Evolutionary conservation across 2,329 filamentous ascomycete genomes (phyloP), one percentile per base, ranked within the genome.

Genomic region (Lasiodiplodia sp.): DNA sequence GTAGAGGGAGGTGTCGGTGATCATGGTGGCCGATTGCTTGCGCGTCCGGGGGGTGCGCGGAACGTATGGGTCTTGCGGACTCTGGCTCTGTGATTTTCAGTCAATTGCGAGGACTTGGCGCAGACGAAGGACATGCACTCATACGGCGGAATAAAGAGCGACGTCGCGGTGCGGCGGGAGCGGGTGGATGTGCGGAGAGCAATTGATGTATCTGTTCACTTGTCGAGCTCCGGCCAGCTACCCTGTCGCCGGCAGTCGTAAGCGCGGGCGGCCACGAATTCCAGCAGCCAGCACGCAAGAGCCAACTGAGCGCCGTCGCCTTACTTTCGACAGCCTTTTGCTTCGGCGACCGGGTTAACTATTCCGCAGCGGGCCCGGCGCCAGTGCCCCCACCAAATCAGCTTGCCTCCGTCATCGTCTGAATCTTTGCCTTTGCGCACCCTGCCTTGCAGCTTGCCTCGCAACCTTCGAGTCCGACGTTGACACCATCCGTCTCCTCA

Each of bases 1-100:
- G 86, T 98, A 97, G 75, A 99, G 90, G 73, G 96, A 90, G 80
- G 87, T 85, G 88, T 99, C 96, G 79, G 94, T 91, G 79, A 99
- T 98, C 96, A 99, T 99, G 60, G 76, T 92, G 66, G 53, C 44
- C 44, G 60, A 62, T 64, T 52, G 64, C 38, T 52, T 52, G 64
- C 53, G 51, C 53, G 64, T 62, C 34, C 38, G 49, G 38, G 25
- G 66, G 49, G 16, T 47, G 57, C 11, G n/a, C 18, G 58, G 31
- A 25, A 40, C 10, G 16, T 10, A 52, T 52, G 44, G 18, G 28
- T 6, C 8, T 31, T n/a, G 40, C 10, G 40, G 40, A 12, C 31
- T 28, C 57, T 49, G 60, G 12, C 23, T 25, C 31, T 52, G 14
- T 11, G 8, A 55, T n/a, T 37, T 68, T 28, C 16, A 34, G 66